Evolutionary conservation across 768 basidiomycete genomes (phyloP), one percentile per base, ranked within the genome.

Genomic region (Lyophyllum decastes): DNA sequence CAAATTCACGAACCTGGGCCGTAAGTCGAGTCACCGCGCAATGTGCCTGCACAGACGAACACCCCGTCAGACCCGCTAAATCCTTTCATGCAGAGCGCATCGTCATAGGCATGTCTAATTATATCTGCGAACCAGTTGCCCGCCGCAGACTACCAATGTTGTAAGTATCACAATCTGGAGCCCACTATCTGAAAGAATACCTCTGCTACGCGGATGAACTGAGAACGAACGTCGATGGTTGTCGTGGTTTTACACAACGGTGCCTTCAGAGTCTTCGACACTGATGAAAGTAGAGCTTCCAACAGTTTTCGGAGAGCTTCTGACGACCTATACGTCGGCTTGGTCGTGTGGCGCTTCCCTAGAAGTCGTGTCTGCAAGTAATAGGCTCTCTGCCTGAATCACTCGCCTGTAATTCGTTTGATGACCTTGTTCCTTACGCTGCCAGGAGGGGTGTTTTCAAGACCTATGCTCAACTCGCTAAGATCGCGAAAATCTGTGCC

Each of bases 401-500:
- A 57, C 75, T 24, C 57, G 87, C 92, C 92, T 57, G 73, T 78
- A 47, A 93, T 76, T 25, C 73, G 68, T 50, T 72, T 82, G 63
- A 96, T 86, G 2, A 89, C 73, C 64, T 85, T 87, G 44, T 68
- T 77, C 60, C 94, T 79, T 11, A 90, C 72, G 63, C 86, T 88
- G 1, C 85, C 87, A 27, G 76, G 67, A 1, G 89, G 82, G 1
- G 87, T 79, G 49, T 83, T 73, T 25, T 76, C 73, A 14, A 95
- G 73, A 55, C 85, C 84, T 21, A 96, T 72, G 0, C 72, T 77
- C 44, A 94, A 74, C 59, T 92, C 90, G 51, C 91, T 92, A 33
- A 95, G 74, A 61, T 95, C 93, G 35, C 90, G 83, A 67, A 96
- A 96, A 72, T 96, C 93, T 2, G 88, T 90, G 8, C 94, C 94